Conservation (phyloP, 345 rosid genomes). For the Eucalyptus pauciflora region DNA sequence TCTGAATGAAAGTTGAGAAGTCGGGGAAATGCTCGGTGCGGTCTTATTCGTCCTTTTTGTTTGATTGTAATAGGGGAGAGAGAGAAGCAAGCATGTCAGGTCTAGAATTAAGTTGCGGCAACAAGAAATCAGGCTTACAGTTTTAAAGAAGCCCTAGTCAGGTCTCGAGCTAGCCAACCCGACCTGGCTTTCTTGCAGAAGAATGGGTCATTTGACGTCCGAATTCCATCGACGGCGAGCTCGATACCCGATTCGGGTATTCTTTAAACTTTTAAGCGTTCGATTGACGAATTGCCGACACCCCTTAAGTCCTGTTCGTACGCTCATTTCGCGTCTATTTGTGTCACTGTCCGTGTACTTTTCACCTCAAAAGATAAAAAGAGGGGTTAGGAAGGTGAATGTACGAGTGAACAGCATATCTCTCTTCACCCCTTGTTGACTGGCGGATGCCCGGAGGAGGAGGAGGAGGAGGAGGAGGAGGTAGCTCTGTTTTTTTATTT, state of each 20-base stretch:
- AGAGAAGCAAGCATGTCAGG: background rate
- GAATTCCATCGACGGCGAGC: background rate
- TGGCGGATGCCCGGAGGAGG: background rate
- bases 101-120: background rate
- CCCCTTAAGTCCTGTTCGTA: background rate
- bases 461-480: background rate
- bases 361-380: background rate
- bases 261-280: background rate
- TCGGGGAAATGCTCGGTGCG: background rate
- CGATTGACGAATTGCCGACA: background rate
- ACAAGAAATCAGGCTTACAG: background rate
- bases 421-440: background rate
- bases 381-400: background rate
- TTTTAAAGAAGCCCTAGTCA: background rate
- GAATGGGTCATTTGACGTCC: background rate
- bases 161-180: background rate
- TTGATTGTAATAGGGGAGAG: background rate
- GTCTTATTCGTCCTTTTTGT: background rate
- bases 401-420: background rate
- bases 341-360: background rate
- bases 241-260: background rate
- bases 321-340: background rate
- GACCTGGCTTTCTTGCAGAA: background rate
- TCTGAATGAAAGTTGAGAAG: background rate
- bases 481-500: background rate